Percentiles rank a stretch among this genome's conserved stretches.
These are phyloP conservation scores for Epicoccum nigrum DNA, from an alignment of 2,329 filamentous ascomycete species.

Conservation along the genomic window DNA sequence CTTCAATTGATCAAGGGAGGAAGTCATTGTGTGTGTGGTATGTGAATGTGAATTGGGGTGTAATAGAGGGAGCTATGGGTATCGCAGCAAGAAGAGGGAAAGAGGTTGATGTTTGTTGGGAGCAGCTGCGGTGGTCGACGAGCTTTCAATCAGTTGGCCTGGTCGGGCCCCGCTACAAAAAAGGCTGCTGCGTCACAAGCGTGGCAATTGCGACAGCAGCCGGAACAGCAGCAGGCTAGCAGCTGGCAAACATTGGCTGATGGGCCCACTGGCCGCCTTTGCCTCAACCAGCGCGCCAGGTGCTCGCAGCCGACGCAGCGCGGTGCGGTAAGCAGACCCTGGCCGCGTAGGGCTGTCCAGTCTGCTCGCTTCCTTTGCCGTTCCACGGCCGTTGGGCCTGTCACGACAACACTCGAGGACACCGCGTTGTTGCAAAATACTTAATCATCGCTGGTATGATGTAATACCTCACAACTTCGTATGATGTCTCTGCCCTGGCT, in stretches of 20 bases:
- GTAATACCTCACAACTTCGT: constrained; percentile 13
- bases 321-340: constrained; percentile 26
- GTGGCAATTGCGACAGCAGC: constrained; percentile 33
- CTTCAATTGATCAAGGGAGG: constrained; percentile 96
- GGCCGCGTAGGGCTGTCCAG: constrained; percentile 14
- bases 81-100: constrained; percentile 5
- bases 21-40: constrained; percentile 67
- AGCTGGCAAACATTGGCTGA: constrained; percentile 15
- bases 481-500: constrained; percentile 9
- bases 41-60: constrained; percentile 7
- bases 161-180: constrained; percentile 28
- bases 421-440: constrained; percentile 9
- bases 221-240: constrained; percentile 29
- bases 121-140: constrained; percentile 26
- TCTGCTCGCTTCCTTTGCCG: constrained; percentile 15
- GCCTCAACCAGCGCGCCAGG: constrained; percentile 39
- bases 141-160: constrained; percentile 32
- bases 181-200: constrained; percentile 43
- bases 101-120: constrained; percentile 27
- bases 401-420: neutral
- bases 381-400: constrained; percentile 18
- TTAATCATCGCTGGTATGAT: constrained; percentile 19
- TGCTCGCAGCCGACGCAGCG: too few relatives aligned
- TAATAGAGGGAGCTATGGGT: neutral
- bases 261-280: constrained; percentile 22